phyloP scores from a whole-genome alignment of 1,139 yeast species.

The Nakaseomyces glabratus region DNA sequence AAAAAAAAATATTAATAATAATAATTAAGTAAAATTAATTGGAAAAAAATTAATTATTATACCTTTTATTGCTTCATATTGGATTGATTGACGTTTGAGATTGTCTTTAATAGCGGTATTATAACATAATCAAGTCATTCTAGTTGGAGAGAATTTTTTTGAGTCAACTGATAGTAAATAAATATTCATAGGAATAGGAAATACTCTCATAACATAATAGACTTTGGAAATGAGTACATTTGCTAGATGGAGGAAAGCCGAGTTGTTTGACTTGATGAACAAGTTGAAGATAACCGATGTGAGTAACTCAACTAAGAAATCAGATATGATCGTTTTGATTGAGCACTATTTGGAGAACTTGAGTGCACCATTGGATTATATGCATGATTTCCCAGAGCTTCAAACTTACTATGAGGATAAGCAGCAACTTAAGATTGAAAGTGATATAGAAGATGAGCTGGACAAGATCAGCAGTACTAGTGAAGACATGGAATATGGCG shows the following conservation, averaged over 20 bases:
- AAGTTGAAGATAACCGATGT: slow-evolving; percentile 20
- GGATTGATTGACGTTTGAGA: too few species aligned
- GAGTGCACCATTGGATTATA: slow-evolving; percentile 19
- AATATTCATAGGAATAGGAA: too few species aligned
- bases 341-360: slow-evolving; percentile 18
- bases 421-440: slow-evolving; percentile 10
- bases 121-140: too few species aligned
- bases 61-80: too few species aligned
- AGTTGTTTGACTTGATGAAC: slow-evolving; percentile 24
- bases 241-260: slow-evolving; percentile 25
- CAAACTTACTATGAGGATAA: slow-evolving; percentile 21
- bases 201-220: too few species aligned
- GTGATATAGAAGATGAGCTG: slow-evolving; percentile 12
- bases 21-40: too few species aligned
- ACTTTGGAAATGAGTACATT: slow-evolving; percentile 9
- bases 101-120: too few species aligned
- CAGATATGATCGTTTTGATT: slow-evolving; percentile 17
- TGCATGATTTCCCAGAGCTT: slow-evolving; percentile 27
- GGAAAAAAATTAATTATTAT: too few species aligned
- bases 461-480: slow-evolving; percentile 9
- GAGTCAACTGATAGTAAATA: too few species aligned
- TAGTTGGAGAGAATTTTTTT: too few species aligned
- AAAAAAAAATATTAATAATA: too few species aligned
- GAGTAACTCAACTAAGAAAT: slow-evolving; percentile 19
- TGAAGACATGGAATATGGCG: slow-evolving; percentile 7